Conservation (phyloP, 768 basidiomycete species). For the Suillus weaverae region DNA sequence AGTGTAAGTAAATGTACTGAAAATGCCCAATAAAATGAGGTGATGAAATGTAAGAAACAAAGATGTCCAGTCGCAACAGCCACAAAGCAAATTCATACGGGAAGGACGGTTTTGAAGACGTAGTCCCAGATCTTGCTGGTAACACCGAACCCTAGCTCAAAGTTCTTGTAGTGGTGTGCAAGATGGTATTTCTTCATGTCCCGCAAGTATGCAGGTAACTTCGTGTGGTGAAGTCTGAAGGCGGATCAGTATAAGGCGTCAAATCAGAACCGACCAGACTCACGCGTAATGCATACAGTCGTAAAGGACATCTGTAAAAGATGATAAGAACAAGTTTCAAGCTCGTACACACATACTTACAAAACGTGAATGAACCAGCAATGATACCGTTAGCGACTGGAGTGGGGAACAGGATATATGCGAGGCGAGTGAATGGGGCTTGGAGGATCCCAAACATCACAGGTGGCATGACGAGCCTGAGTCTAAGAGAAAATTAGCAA, state of each 20-base stretch:
- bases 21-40: not conserved
- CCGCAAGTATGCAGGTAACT: slow-evolving; percentile 79
- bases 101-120: slow-evolving; percentile 82
- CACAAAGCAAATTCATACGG: slow-evolving; percentile 41
- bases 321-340: slow-evolving; percentile 6
- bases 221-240: slow-evolving; percentile 77
- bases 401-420: slow-evolving; percentile 76
- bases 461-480: slow-evolving; percentile 98
- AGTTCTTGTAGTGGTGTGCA: slow-evolving; percentile 98
- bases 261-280: slow-evolving; percentile 29
- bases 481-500: slow-evolving; percentile 37
- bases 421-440: slow-evolving; percentile 85
- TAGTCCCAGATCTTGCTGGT: slow-evolving; percentile 97
- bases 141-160: slow-evolving; percentile 95
- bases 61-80: not conserved
- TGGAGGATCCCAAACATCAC: slow-evolving; percentile 73
- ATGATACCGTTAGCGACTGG: slow-evolving; percentile 91
- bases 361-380: slow-evolving; percentile 73
- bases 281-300: slow-evolving; percentile 93
- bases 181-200: slow-evolving; percentile 98
- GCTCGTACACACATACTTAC: slow-evolving; percentile 40
- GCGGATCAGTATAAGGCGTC: slow-evolving; percentile 13
- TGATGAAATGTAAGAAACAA: not conserved
- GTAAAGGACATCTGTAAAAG: slow-evolving; percentile 66
- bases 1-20: not conserved